Evolutionary conservation across 2,329 filamentous ascomycete species (phyloP), one percentile per base, ranked within the genome.

Genomic region (Fusarium ambrosium): DNA sequence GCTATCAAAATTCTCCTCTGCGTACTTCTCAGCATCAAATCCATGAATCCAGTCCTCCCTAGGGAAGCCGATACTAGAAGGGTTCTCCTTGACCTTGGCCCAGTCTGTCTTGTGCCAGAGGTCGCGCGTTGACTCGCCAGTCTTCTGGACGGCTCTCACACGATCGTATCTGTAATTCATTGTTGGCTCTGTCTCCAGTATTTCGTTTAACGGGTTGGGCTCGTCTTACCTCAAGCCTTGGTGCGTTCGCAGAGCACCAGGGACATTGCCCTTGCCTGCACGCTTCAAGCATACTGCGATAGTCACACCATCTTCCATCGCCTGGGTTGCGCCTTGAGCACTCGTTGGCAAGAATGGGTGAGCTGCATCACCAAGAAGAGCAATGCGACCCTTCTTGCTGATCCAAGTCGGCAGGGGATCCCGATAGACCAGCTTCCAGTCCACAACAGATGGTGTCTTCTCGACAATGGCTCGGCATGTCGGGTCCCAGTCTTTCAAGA

Each of bases 81-180:
- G 75, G 5, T 77, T 60, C 9, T 73, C 24, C 7, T 68, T 75
- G 2, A 76, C 75, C 4, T 66, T 63, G 4, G 36, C 64, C 75
- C 75, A 77, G 29, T 77, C 67, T 1, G 73, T 77, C 24, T 75
- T 78, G 11, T 77, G 75, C 75, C 75, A 77, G 4, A 77, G 32
- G 32, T 77, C 75, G 2, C 75, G 58, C 0, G 75, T 77, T 1
- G 75, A 66, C 13, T 78, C 73, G 8, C 75, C 75, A 0, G 75
- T 77, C 18, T 73, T 78, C 10, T 77, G 75, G 2, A 78, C 73
- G 1, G 71, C 73, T 7, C 45, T 68, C 3, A 77, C 75, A 9
- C 75, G 73, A 4, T 76, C 73, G 9, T 77, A 78, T 13, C 75
- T 77, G 18, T 1, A 2, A 2, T 1, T 1, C 0, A 0, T 64